These are phyloP conservation scores for Taphrina pruni DNA, from an alignment of 1,139 yeast species.

Conservation along the genomic window DNA sequence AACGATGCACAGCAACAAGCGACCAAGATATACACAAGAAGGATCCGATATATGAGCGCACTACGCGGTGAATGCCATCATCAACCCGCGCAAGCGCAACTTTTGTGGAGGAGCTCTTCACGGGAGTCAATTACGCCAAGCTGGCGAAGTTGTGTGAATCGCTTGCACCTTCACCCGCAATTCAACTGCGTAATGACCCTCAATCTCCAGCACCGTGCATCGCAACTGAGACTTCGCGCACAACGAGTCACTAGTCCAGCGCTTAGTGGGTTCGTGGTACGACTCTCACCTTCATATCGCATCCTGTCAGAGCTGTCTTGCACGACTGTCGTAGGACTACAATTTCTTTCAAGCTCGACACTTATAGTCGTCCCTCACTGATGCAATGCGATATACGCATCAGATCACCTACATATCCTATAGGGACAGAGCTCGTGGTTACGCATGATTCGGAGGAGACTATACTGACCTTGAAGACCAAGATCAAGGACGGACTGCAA, in stretches of 20 bases:
- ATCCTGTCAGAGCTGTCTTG: neutral
- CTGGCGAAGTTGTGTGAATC: neutral
- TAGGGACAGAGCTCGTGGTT: conserved; percentile 50
- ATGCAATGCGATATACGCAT: conserved; percentile 33
- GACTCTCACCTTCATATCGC: too few species aligned
- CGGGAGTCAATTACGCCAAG: conserved; percentile 1
- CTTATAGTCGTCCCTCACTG: neutral
- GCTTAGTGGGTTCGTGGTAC: too few species aligned
- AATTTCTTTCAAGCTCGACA: neutral
- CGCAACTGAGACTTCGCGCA: too few species aligned
- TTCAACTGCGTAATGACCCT: neutral
- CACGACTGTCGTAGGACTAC: neutral
- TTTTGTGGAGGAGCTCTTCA: conserved; percentile 14
- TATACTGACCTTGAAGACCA: conserved; percentile 97
- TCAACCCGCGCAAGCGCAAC: neutral
- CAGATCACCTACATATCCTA: conserved; percentile 37
- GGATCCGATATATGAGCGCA: neutral
- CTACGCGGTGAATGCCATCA: conserved; percentile 2
- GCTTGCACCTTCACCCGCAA: neutral
- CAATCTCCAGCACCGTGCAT: too few species aligned
- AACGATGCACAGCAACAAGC: too few species aligned
- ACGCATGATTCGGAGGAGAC: conserved; percentile 95
- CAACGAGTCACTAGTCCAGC: too few species aligned
- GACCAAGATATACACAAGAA: neutral
- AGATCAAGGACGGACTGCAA: conserved; percentile 77